Evolutionary conservation across 768 basidiomycete species (phyloP).

Genomic region (Boletus bicolor): DNA sequence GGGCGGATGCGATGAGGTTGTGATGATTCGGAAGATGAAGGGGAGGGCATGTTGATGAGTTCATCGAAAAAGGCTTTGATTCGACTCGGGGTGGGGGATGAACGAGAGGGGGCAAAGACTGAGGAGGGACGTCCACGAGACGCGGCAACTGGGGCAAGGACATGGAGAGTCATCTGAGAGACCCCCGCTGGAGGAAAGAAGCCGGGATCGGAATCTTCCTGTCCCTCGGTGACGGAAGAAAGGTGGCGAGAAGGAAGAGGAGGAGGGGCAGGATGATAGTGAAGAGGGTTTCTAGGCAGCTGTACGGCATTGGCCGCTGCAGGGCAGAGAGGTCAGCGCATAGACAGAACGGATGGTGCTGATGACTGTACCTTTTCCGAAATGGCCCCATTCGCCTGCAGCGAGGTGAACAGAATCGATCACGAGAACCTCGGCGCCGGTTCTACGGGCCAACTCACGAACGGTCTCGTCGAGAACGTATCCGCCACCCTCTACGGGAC

Average conservation of each 20-base stretch:
- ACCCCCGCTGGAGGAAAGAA: constrained; percentile 34
- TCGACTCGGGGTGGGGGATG: constrained; percentile 49
- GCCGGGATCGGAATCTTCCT: constrained; percentile 49
- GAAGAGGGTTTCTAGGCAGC: constrained; percentile 72
- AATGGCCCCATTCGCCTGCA: constrained; percentile 83
- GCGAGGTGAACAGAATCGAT: constrained; percentile 83
- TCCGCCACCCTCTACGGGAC: constrained; percentile 79
- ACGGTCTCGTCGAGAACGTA: constrained; percentile 80
- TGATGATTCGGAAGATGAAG: constrained; percentile 26
- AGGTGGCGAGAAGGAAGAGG: constrained; percentile 29
- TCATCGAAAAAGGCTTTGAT: constrained; percentile 74
- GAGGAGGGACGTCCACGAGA: constrained; percentile 36
- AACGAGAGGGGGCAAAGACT: constrained; percentile 37
- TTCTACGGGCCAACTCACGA: constrained; percentile 66
- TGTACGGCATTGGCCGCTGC: constrained; percentile 68
- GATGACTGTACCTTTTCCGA: constrained; percentile 63
- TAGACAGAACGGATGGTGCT: neutral
- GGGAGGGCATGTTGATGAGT: constrained; percentile 59
- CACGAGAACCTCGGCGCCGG: constrained; percentile 78
- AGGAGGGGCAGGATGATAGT: constrained; percentile 43
- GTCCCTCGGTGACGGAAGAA: constrained; percentile 35
- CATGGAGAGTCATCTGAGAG: constrained; percentile 47
- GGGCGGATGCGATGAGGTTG: constrained; percentile 40
- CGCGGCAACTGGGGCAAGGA: constrained; percentile 35
- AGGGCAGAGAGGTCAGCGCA: constrained; percentile 6